Evolutionary conservation across 495 filamentous ascomycete genomes (phyloP), one percentile per base, ranked within the genome.

Genomic region (Aspergillus biplanus): DNA sequence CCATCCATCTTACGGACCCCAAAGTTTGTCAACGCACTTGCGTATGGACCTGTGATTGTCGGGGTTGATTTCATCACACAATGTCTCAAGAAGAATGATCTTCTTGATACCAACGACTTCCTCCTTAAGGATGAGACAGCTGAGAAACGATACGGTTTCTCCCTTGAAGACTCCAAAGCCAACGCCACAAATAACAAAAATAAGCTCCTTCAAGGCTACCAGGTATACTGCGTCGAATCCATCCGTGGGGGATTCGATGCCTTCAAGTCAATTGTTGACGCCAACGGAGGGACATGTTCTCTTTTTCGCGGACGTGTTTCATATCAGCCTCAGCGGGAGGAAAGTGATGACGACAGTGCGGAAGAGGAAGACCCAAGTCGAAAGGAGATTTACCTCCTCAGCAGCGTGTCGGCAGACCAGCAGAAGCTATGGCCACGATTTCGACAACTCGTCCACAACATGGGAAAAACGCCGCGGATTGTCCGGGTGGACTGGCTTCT

Each of bases 11-110:
- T 97, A 15, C 87, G 94, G 39, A 99, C 95, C 0, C 86, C 89
- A 60, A 99, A 99, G 67, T 99, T 99, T 70, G 88, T 97, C 47
- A 86, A 86, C 52, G 91, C 92, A 35, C 74, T 99, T 7, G 92
- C 95, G 12, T 85, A 83, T 63, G 92, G 87, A 1, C 90, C 92
- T 0, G 80, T 83, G 3, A 84, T 98, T 37, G 77, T 97, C 42
- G 85, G 83, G 46, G 88, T 88, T 0, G 83, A 87, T n/a, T 99
- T 90, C 76, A 83, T 97, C 60, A 89, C 92, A 33, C 78, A 82
- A 11, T 93, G 90, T 39, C 81, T 97, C 4, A 76, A 82, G 42
- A 69, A 85, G 59, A 80, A 86, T 58, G 81, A 89, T 63, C 67
- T 88, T 5, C 83, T 88, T 0, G 74, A 87, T 15, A 79, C 87